A percentile compares a stretch with the other conserved stretches of the same genome.
phyloP scores from a whole-genome alignment of 2,329 filamentous ascomycete genomes.

The Pseudogymnoascus sp. region DNA sequence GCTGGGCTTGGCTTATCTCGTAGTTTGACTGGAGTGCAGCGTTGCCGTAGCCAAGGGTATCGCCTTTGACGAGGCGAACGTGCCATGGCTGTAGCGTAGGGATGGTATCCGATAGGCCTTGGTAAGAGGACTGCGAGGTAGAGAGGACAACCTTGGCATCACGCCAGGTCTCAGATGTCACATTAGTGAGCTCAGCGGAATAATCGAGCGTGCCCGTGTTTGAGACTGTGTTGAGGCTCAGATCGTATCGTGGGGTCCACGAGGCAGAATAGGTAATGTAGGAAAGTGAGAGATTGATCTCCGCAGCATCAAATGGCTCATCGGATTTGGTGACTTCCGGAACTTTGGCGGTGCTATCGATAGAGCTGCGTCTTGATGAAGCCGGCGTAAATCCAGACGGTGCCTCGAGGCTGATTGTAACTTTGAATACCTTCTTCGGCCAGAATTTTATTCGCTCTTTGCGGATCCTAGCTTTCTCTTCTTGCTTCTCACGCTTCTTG shows the following conservation, averaged over 20 bases:
- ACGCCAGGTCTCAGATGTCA: conserved; percentile 40
- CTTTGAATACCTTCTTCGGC: conserved; percentile 40
- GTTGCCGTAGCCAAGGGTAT: conserved; percentile 1
- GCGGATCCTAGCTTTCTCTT: conserved; percentile 38
- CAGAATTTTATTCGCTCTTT: conserved; percentile 39
- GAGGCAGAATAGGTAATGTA: conserved; percentile 30
- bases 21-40: conserved; percentile 17
- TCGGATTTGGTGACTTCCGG: conserved; percentile 12
- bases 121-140: conserved; percentile 42
- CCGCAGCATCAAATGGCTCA: conserved; percentile 7
- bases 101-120: conserved; percentile 39
- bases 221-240: conserved; percentile 33
- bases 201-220: conserved; percentile 33
- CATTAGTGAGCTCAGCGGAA: conserved; percentile 45
- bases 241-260: conserved; percentile 41
- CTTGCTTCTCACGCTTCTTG: conserved; percentile 29
- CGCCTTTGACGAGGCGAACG: conserved; percentile 31
- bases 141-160: conserved; percentile 37
- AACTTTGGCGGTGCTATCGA: conserved; percentile 27
- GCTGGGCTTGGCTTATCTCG: conserved; percentile 29
- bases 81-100: conserved; percentile 40
- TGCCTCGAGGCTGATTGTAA: conserved; percentile 44
- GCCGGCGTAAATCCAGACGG: conserved; percentile 31
- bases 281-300: conserved; percentile 24
- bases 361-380: conserved; percentile 42